Conservation (phyloP, 108 stramenopile genomes). For the Fistulifera pelliculosa region DNA sequence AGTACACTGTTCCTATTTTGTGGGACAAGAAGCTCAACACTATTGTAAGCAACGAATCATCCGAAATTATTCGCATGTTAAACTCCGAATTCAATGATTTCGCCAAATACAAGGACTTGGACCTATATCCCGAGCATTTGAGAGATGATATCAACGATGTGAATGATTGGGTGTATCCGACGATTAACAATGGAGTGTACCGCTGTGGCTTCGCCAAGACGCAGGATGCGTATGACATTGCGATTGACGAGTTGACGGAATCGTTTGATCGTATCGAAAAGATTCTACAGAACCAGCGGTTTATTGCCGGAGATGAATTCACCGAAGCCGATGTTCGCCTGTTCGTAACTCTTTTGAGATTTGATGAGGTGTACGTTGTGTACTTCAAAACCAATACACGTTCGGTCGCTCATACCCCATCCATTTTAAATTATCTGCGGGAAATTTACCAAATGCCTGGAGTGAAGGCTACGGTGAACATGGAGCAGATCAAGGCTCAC, state of each 20-base stretch:
- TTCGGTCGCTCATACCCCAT: constrained; percentile 67
- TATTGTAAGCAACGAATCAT: constrained; percentile 90
- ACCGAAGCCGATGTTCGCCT: constrained; percentile 95
- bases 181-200: constrained; percentile 93
- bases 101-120: constrained; percentile 50
- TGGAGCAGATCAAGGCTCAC: constrained; percentile 94
- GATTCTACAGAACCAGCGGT: constrained; percentile 69
- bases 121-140: constrained; percentile 69
- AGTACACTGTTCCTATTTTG: constrained; percentile 88
- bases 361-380: constrained; percentile 88
- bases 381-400: constrained; percentile 93
- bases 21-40: constrained; percentile 84
- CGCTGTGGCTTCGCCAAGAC: constrained; percentile 92
- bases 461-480: constrained; percentile 77
- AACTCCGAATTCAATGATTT: constrained; percentile 75
- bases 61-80: constrained; percentile 91
- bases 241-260: constrained; percentile 79
- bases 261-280: constrained; percentile 82
- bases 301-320: constrained; percentile 65
- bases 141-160: constrained; percentile 54
- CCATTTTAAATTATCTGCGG: constrained; percentile 85
- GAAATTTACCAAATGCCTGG: constrained; percentile 92
- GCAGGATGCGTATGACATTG: constrained; percentile 87
- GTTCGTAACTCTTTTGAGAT: constrained; percentile 88
- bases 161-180: constrained; percentile 78